These are phyloP conservation scores for Blastocystis hominis DNA, from an alignment of 352 stramenopile species.

Conservation along the genomic window DNA sequence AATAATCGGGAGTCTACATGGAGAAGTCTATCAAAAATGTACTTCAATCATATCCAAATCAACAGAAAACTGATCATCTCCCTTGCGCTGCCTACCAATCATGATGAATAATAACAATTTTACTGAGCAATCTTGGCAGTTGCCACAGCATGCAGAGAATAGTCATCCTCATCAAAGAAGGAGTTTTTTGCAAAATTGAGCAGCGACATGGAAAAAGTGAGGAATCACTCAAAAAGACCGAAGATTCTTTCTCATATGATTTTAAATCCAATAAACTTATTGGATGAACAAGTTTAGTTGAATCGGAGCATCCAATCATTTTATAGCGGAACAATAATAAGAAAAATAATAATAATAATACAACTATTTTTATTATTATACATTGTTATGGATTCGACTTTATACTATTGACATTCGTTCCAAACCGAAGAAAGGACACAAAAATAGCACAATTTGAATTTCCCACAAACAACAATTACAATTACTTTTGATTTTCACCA, in stretches of 20 bases:
- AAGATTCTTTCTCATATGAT: no score
- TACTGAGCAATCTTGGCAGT: neutral
- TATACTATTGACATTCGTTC: no score
- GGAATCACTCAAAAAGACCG: no score
- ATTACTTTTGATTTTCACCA: neutral
- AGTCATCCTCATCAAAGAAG: conserved; percentile 53
- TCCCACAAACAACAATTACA: neutral
- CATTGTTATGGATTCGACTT: no score
- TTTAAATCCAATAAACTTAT: no score
- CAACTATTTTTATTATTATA: no score
- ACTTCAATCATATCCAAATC: conserved; percentile 52
- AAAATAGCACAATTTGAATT: neutral
- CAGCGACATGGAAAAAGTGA: conserved; percentile 12
- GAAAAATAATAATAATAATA: no score
- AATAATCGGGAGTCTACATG: neutral
- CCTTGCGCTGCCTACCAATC: neutral
- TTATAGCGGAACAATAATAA: no score
- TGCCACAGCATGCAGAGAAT: conserved; percentile 13
- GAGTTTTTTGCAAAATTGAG: conserved; percentile 27
- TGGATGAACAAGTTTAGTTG: no score
- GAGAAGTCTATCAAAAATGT: neutral
- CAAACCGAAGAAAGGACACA: neutral
- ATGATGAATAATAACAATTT: neutral
- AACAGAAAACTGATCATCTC: neutral
- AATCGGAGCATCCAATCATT: no score